Percentiles rank a stretch among this genome's conserved stretches.
Evolutionary conservation across 2,329 filamentous ascomycete genomes (phyloP).

Genomic region (Raffaelea ambrosiae): DNA sequence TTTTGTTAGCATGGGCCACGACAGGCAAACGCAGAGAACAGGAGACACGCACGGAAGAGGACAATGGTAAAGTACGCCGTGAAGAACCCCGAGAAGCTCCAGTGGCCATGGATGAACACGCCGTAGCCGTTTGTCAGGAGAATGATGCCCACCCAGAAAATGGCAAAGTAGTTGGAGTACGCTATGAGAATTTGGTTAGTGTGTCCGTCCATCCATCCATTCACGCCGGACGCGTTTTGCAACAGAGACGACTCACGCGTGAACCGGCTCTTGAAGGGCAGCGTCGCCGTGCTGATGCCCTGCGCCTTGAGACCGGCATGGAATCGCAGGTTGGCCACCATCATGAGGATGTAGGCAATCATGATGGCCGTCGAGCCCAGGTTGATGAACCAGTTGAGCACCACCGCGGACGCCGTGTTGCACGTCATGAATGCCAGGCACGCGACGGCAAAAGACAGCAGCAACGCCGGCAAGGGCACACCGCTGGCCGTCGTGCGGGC

Average conservation of each 20-base stretch:
- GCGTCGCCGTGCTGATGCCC: conserved; percentile 3
- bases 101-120: neutral
- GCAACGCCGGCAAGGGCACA: neutral
- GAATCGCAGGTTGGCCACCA: conserved; percentile 11
- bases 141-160: conserved; percentile 1
- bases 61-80: conserved; percentile 1
- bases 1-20: neutral
- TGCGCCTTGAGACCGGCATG: conserved; percentile 1
- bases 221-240: too few relatives aligned
- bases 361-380: neutral
- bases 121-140: conserved; percentile 1
- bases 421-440: neutral
- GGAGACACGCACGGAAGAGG: neutral
- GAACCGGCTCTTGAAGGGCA: conserved; percentile 3
- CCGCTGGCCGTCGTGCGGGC: neutral
- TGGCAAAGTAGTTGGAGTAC: conserved; percentile 2
- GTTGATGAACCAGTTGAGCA: conserved; percentile 40
- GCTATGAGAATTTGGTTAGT: neutral
- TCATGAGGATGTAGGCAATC: conserved; percentile 2
- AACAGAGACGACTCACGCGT: neutral
- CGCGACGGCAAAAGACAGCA: neutral
- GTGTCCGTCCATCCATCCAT: too few relatives aligned
- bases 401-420: conserved; percentile 27
- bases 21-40: neutral
- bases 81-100: neutral